These are phyloP conservation scores for Aureobasidium sp. DNA, from an alignment of 2,329 filamentous ascomycete genomes.

Conservation along the genomic window DNA sequence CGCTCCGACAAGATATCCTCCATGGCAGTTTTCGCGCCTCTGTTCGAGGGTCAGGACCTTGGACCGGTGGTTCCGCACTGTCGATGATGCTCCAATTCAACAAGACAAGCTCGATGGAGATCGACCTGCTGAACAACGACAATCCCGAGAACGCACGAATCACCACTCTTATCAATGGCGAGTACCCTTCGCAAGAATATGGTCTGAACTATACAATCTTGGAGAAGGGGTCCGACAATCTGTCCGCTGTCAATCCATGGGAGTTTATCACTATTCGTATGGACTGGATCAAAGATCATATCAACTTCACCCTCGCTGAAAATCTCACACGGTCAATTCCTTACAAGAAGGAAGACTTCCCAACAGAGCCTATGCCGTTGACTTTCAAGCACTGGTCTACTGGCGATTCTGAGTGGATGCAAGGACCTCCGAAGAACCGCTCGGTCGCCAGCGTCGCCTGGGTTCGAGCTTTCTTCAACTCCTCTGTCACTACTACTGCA, in stretches of 20 bases:
- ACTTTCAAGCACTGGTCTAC: slow-evolving; percentile 43
- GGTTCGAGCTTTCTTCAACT: slow-evolving; percentile 44
- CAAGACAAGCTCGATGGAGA: slow-evolving; percentile 33
- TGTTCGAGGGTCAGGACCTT: slow-evolving; percentile 23
- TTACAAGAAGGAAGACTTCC: slow-evolving; percentile 30
- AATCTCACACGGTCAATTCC: slow-evolving; percentile 28
- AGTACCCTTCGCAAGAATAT: slow-evolving; percentile 31
- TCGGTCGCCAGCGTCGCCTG: slow-evolving; percentile 38
- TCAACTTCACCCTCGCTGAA: slow-evolving; percentile 37
- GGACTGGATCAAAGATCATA: slow-evolving; percentile 38
- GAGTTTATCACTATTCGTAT: slow-evolving; percentile 39
- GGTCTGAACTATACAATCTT: slow-evolving; percentile 34
- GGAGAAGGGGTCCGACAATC: slow-evolving; percentile 13
- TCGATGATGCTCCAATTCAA: slow-evolving; percentile 42
- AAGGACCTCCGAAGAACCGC: slow-evolving; percentile 35
- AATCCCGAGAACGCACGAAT: slow-evolving; percentile 31
- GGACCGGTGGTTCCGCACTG: slow-evolving; percentile 33
- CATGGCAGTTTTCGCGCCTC: slow-evolving; percentile 40
- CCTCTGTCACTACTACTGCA: slow-evolving; percentile 31
- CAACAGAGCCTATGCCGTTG: slow-evolving; percentile 35
- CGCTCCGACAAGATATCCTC: slow-evolving; percentile 38
- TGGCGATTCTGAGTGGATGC: slow-evolving; percentile 37
- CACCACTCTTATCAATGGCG: slow-evolving; percentile 31
- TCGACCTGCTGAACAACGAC: slow-evolving; percentile 41
- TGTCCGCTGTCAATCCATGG: slow-evolving; percentile 33